Base-by-base conservation (phyloP, 2,329 filamentous ascomycete species). In the Akanthomyces uredinophilus region DNA sequence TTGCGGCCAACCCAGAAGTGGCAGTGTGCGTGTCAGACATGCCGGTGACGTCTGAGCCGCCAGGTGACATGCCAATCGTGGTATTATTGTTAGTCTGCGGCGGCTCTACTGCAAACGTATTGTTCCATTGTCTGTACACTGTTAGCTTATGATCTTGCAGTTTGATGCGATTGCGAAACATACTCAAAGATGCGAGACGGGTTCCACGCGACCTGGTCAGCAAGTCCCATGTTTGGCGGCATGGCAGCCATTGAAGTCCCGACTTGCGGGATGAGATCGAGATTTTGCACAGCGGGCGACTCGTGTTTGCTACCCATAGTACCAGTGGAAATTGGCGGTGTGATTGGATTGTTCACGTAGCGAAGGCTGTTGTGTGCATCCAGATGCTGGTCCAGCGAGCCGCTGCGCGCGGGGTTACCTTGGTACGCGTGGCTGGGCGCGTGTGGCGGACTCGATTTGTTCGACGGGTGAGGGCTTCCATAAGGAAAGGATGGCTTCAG, bases 181-280 rank as follows among this genome's bases (percentile, higher is more conserved):
- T 84, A 96, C 92, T 94, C 91, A 82, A 96, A 94, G 67, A 96
- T 92, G 63, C 89, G 85, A 37, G 90, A 85, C 27, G 92, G 93
- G 70, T 96, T 96, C 92, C 92, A 96, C 61, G 82, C 78, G 27
- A 83, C 81, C 53, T 85, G 82, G 64, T 89, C 88, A 67, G 85
- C 79, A 70, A 90, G 75, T 51, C 83, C 77, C 72, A 91, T 80
- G 50, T 81, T 78, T 63, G 83, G 78, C 44, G 78, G 70, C 65
- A 86, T 78, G 24, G 79, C 78, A 63, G 79, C 77, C 62, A 77
- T 78, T 70, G 84, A 83, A 16, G 49, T 60, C 29, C 82, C 78
- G 68, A 80, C 79, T 72, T 87, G 84, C 62, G 84, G 78, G 81
- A 91, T 87, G 84, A 91, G 87, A 64, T 84, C 84, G 72, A 91